These are phyloP conservation scores for Candida boidinii DNA, from an alignment of 805 yeast species.

Conservation along the genomic window DNA sequence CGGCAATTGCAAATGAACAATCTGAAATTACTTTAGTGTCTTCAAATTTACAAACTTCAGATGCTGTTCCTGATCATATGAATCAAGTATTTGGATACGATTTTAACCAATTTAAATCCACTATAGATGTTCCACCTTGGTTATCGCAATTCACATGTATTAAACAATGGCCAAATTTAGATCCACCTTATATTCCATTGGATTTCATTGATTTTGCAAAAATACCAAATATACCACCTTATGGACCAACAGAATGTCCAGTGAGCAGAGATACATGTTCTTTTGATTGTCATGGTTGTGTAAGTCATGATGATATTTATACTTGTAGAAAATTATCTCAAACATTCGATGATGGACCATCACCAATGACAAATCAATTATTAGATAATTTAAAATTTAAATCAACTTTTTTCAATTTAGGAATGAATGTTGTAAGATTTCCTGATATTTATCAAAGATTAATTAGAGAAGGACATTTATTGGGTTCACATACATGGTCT, in stretches of 20 bases:
- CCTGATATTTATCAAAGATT: slow-evolving; percentile 65
- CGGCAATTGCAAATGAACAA: too few species aligned
- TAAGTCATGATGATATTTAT: slow-evolving; percentile 63
- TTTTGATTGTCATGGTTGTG: slow-evolving; percentile 80
- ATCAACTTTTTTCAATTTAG: slow-evolving; percentile 80
- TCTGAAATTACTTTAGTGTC: too few species aligned
- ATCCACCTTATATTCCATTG: slow-evolving; percentile 83
- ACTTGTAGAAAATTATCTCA: slow-evolving; percentile 74
- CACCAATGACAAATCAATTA: slow-evolving; percentile 57
- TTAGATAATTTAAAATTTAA: slow-evolving; percentile 41
- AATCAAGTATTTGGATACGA: too few species aligned
- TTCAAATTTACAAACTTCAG: too few species aligned
- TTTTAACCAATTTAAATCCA: too few species aligned
- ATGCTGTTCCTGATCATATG: too few species aligned
- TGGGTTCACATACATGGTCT: slow-evolving; percentile 91
- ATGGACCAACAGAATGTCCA: slow-evolving; percentile 46
- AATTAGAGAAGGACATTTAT: slow-evolving; percentile 57
- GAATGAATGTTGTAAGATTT: slow-evolving; percentile 65
- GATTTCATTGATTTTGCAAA: slow-evolving; percentile 52
- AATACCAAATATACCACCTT: slow-evolving; percentile 41
- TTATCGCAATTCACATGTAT: slow-evolving; percentile 65
- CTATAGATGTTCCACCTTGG: slow-evolving; percentile 41
- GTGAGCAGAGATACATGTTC: slow-evolving; percentile 53
- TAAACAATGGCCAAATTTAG: slow-evolving; percentile 72
- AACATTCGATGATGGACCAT: slow-evolving; percentile 94